Evolutionary conservation across 495 filamentous ascomycete genomes (phyloP).

Genomic region (Talaromyces nanjingensis): DNA sequence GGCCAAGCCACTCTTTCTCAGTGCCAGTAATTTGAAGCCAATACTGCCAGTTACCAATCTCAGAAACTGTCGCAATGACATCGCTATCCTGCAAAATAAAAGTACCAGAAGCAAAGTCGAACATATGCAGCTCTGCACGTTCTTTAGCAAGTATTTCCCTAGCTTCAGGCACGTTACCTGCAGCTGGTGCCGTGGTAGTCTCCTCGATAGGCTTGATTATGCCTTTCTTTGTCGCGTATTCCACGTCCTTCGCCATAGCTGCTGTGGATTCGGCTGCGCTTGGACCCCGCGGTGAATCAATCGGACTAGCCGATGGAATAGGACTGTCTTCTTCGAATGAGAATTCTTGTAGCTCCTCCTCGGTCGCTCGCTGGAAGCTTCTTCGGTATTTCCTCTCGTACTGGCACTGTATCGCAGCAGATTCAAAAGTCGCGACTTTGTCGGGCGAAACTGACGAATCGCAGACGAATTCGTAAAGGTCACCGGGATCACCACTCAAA

Average conservation of each 20-base stretch:
- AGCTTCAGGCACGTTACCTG: constrained; percentile 58
- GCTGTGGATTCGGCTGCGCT: constrained; percentile 29
- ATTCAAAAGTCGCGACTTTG: constrained; percentile 73
- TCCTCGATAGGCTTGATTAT: constrained; percentile 26
- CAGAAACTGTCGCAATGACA: constrained; percentile 72
- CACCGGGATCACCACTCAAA: constrained; percentile 84
- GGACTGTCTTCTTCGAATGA: constrained; percentile 70
- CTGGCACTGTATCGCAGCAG: constrained; percentile 84
- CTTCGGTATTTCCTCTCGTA: constrained; percentile 91
- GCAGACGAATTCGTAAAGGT: constrained; percentile 95
- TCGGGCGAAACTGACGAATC: constrained; percentile 61
- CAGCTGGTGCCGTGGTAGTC: constrained; percentile 42
- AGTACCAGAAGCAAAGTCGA: constrained; percentile 76
- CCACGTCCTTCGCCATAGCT: constrained; percentile 40
- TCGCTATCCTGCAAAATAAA: constrained; percentile 75
- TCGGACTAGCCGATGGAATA: constrained; percentile 75
- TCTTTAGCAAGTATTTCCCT: constrained; percentile 70
- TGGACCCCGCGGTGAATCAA: constrained; percentile 43
- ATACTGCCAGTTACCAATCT: constrained; percentile 89
- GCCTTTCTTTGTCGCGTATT: constrained; percentile 36
- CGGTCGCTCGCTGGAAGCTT: constrained; percentile 70
- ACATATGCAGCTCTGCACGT: constrained; percentile 81
- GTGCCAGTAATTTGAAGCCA: constrained; percentile 82
- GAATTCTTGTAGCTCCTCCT: constrained; percentile 74
- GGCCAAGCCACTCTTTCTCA: constrained; percentile 82